These are phyloP conservation scores for Neospermospora avenae DNA, from an alignment of 2,329 filamentous ascomycete species.

Conservation along the genomic window DNA sequence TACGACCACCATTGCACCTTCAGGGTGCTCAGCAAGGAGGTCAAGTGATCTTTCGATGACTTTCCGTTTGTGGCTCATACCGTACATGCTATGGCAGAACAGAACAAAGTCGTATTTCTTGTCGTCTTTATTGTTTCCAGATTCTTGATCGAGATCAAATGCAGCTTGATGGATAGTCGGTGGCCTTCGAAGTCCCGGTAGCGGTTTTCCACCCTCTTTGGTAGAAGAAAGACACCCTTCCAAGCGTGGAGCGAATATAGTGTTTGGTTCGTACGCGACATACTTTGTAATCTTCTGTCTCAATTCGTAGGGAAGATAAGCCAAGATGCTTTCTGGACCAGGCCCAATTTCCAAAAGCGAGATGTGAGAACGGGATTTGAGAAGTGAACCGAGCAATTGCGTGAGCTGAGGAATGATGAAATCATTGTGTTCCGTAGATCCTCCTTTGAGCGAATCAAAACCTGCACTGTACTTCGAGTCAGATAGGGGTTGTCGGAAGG, in stretches of 20 bases:
- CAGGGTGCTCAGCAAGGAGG: background rate
- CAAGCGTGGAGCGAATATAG: background rate
- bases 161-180: background rate
- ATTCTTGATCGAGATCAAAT: background rate
- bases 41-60: background rate
- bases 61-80: background rate
- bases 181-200: background rate
- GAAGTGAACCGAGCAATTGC: slow-evolving; percentile 12
- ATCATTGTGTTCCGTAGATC: slow-evolving; percentile 25
- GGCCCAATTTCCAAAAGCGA: slow-evolving; percentile 33
- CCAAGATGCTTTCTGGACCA: background rate
- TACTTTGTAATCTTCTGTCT: background rate
- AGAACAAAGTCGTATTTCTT: background rate
- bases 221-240: background rate
- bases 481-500: slow-evolving; percentile 17
- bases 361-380: slow-evolving; percentile 18
- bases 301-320: background rate
- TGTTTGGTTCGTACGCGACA: background rate
- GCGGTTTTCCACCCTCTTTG: background rate
- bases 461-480: slow-evolving; percentile 21
- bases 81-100: background rate
- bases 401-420: slow-evolving; percentile 27
- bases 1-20: background rate
- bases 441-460: slow-evolving; percentile 19
- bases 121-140: background rate